Percentiles rank a stretch among this genome's conserved stretches.
These are phyloP conservation scores for Clausena lansium DNA, from an alignment of 345 rosid genomes.

Conservation along the genomic window DNA sequence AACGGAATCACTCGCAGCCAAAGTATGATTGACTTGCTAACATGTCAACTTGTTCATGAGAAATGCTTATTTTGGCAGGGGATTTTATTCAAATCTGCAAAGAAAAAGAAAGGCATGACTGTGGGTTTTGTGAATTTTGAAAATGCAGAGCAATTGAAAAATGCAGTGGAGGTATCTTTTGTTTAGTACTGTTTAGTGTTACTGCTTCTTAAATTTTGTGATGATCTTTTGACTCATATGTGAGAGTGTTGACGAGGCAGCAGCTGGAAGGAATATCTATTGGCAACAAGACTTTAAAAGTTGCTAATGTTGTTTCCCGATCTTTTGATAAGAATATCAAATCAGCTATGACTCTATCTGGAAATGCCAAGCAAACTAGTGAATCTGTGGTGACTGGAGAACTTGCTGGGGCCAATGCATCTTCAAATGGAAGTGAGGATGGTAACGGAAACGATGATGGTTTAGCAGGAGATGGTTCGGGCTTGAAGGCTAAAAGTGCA, in stretches of 20 bases:
- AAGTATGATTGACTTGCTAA: neutral
- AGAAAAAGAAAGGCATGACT: conserved; percentile 80
- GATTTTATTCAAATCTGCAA: conserved; percentile 50
- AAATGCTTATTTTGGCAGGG: conserved; percentile 43
- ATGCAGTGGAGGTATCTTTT: conserved; percentile 50
- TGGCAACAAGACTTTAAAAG: conserved; percentile 64
- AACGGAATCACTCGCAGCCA: too few relatives aligned
- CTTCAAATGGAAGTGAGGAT: conserved; percentile 23
- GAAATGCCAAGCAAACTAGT: neutral
- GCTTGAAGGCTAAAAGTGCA: conserved; percentile 48
- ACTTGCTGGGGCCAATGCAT: conserved; percentile 16
- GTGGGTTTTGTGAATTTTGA: conserved; percentile 86
- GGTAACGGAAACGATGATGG: conserved; percentile 34
- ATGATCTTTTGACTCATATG: conserved; percentile 9
- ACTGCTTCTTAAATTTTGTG: conserved; percentile 4
- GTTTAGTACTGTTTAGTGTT: neutral
- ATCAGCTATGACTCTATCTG: conserved; percentile 34
- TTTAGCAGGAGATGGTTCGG: conserved; percentile 26
- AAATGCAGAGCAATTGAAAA: conserved; percentile 55
- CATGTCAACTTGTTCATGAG: neutral
- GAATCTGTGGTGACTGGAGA: conserved; percentile 32
- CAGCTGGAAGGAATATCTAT: conserved; percentile 63
- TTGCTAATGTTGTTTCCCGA: conserved; percentile 74
- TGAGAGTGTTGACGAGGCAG: conserved; percentile 37
- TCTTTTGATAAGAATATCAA: conserved; percentile 54